Base-by-base conservation (phyloP, 768 basidiomycete genomes). In the Mycena rosella region DNA sequence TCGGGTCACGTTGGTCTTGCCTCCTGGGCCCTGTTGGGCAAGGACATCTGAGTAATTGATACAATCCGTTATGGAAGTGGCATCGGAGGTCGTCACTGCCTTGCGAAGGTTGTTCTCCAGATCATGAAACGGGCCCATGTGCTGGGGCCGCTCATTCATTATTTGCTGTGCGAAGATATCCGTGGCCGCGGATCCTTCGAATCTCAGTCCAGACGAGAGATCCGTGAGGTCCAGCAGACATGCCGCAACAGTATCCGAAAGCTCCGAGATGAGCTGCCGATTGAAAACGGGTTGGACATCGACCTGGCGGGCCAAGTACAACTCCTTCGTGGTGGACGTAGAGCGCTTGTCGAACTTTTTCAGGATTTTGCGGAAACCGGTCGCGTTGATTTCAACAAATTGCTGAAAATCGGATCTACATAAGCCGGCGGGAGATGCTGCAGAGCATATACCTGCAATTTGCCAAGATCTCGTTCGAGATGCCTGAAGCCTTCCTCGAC, bases 271-370 rank as follows among this genome's bases (percentile, higher is more conserved):
- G 75, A 98, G 92, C 91, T 97, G 95, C 80, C 96, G 85, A 76
- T 98, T 96, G 81, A 98, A 98, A 47, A 96, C 96, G 0, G 96
- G 98, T 74, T 99, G 98, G n/a, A 99, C 94, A 72, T 99, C 98
- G 2, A 99, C 96, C 77, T 99, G 98, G 32, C 98, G 89, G 51
- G 94, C 89, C 22, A 99, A 88, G 79, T 99, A 99, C 6, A 99
- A 86, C 75, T 99, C 98, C 76, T 96, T 98, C n/a, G 94, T 99
- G 24, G 91, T 90, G 2, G 94, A 96, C 47, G 91, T 98, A 40
- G 96, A 96, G 52, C 95, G 88, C 80, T 99, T 99, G 80, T 99
- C 98, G 87, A 95, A 99, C 78, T 99, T 99, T 77, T 99, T 99
- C 68, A 98, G 80, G 53, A 99, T 98, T 78, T 99, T 99, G 49